A percentile compares a stretch with the other conserved stretches of the same genome.
phyloP scores from a whole-genome alignment of 2,329 filamentous ascomycete species.

The Lecanicillium sp. region DNA sequence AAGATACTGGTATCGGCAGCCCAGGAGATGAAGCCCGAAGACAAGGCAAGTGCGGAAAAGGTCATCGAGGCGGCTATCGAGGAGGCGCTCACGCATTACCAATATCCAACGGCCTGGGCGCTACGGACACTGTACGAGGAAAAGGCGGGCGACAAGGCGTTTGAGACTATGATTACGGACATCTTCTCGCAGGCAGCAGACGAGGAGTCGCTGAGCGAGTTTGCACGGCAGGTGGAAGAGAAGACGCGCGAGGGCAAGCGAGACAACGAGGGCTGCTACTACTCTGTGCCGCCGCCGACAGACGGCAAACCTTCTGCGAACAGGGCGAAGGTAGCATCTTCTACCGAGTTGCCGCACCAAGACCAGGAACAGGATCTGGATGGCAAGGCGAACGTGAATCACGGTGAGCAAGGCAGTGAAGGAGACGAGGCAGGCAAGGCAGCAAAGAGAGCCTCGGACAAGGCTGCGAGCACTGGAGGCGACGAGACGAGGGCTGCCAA shows the following conservation, averaged over 20 bases:
- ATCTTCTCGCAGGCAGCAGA: constrained; percentile 52
- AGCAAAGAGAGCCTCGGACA: too few species aligned
- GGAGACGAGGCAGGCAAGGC: background rate
- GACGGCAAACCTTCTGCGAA: constrained; percentile 33
- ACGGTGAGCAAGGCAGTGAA: too few species aligned
- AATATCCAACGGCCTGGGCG: constrained; percentile 56
- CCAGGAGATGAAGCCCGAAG: constrained; percentile 16
- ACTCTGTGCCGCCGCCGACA: constrained; percentile 44
- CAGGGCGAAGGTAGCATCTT: constrained; percentile 41
- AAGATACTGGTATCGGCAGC: background rate
- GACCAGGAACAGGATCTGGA: constrained; percentile 14
- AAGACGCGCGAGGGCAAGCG: constrained; percentile 52
- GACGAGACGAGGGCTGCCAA: constrained; percentile 24
- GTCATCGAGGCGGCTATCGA: constrained; percentile 48
- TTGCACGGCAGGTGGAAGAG: constrained; percentile 39
- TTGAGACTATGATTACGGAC: constrained; percentile 50
- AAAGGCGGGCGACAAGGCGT: constrained; percentile 39
- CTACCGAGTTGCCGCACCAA: constrained; percentile 32
- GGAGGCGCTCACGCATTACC: constrained; percentile 46
- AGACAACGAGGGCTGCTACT: constrained; percentile 42
- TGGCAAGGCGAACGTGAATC: too few species aligned
- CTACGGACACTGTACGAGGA: constrained; percentile 54
- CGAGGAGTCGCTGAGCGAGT: constrained; percentile 41
- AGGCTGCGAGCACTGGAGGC: background rate
- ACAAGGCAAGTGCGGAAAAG: constrained; percentile 17